Evolutionary conservation across 495 filamentous ascomycete genomes (phyloP).

Genomic region (Trichoderma reesei): DNA sequence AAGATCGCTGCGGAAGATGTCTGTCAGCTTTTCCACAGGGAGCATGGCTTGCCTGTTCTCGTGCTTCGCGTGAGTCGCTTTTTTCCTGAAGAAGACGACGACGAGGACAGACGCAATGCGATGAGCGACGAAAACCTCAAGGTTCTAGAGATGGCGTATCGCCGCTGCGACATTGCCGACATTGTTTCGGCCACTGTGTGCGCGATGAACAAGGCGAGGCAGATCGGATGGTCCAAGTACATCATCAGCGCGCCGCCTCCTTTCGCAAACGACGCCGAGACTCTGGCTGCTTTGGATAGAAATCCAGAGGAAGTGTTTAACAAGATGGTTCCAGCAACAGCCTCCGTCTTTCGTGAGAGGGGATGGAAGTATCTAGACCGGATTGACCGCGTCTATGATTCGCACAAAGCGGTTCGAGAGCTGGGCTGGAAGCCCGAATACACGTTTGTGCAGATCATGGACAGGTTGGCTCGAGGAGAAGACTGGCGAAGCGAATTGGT

Average conservation of each 20-base stretch:
- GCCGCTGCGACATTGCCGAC: conserved; percentile 21
- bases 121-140: conserved; percentile 22
- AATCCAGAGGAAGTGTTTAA: conserved; percentile 12
- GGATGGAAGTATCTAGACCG: conserved; percentile 19
- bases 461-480: conserved; percentile 17
- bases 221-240: conserved; percentile 16
- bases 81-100: conserved; percentile 25
- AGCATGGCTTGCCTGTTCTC: conserved; percentile 13
- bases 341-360: conserved; percentile 16
- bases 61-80: conserved; percentile 23
- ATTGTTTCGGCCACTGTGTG: conserved; percentile 20
- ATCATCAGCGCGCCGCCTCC: conserved; percentile 20
- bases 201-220: conserved; percentile 13
- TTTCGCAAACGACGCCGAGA: conserved; percentile 11
- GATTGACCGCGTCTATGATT: conserved; percentile 26
- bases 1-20: conserved; percentile 23
- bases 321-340: conserved; percentile 5
- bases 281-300: conserved; percentile 11
- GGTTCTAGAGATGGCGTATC: conserved; percentile 23
- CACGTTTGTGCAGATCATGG: conserved; percentile 19
- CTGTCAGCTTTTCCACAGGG: conserved; percentile 15
- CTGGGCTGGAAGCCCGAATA: conserved; percentile 21
- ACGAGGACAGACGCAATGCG: conserved; percentile 13
- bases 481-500: conserved; percentile 23
- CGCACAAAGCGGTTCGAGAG: conserved; percentile 16